Evolutionary conservation across 352 stramenopile genomes (phyloP).

Genomic region (Phytophthora multivora): DNA sequence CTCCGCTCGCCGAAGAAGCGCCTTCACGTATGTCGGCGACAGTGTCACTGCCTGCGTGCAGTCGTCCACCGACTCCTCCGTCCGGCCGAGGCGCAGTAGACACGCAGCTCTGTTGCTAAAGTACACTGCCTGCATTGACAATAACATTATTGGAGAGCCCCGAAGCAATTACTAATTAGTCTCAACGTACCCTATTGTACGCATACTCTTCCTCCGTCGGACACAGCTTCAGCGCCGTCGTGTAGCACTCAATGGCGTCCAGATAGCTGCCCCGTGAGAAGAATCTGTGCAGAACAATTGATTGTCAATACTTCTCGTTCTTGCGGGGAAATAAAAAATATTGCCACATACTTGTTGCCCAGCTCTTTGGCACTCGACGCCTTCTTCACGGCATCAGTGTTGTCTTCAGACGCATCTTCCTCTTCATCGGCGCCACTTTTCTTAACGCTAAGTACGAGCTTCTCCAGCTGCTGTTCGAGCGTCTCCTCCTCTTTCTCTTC

Average conservation of each 20-base stretch:
- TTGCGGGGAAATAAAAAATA: neutral
- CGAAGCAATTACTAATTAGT: neutral
- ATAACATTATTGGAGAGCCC: neutral
- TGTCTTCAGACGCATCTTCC: constrained; percentile 24
- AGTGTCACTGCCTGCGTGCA: constrained; percentile 94
- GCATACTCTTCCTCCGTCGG: constrained; percentile 75
- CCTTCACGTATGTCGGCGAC: constrained; percentile 97
- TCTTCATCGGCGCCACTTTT: constrained; percentile 21
- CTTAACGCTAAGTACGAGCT: constrained; percentile 50
- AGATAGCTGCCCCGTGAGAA: constrained; percentile 73
- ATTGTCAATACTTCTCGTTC: constrained; percentile 1
- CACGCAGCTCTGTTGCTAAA: constrained; percentile 87
- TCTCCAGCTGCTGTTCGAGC: constrained; percentile 67
- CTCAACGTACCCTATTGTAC: constrained; percentile 65
- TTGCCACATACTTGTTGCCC: constrained; percentile 72
- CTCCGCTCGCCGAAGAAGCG: constrained; percentile 91
- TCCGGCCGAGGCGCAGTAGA: constrained; percentile 65
- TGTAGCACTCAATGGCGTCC: constrained; percentile 89
- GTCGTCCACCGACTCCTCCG: constrained; percentile 94
- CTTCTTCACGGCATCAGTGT: constrained; percentile 56
- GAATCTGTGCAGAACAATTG: constrained; percentile 41
- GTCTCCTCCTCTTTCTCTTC: constrained; percentile 51
- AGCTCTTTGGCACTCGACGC: constrained; percentile 80
- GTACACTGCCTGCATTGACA: constrained; percentile 69
- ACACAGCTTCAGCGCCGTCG: constrained; percentile 79